Evolutionary conservation across 768 basidiomycete species (phyloP), one percentile per base, ranked within the genome.

Genomic region (Russula sp.): DNA sequence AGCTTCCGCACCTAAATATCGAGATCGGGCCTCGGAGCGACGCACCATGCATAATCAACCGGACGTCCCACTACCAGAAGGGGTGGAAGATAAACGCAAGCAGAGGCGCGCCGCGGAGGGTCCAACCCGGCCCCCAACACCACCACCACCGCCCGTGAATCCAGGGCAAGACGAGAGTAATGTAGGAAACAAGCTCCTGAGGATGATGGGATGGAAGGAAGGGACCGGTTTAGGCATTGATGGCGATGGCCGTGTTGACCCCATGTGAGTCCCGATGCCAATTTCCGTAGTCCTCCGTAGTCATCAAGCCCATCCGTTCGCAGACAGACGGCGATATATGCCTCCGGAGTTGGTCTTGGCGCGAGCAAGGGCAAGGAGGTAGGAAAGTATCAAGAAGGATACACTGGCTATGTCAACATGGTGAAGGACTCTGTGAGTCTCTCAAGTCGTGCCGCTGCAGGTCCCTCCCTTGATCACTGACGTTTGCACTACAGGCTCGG

Each of bases 131-230:
- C 82, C 87, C 3, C 77, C 87, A 2, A 75, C 80, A 1, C 84
- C 88, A 0, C 84, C 88, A 1, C 84, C 84, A 9, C 80, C 83
- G 6, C 78, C 84, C 3, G 69, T 86, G 4, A 84, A 87, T 68
- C 90, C 87, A 6, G 90, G 84, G 6, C 78, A 91, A 71, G 94
- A 98, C 69, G 84, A 87, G 55, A 85, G 70, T 47, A 98, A 98
- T 68, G 83, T 93, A 11, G 97, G 97, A 6, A 95, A 95, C 71
- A 94, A 92, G 71, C 73, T 99, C 61, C 74, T 98, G 66, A 92
- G 93, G 73, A 95, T 96, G 84, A 98, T 98, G 95, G 97, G 96
- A 0, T 98, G 95, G 95, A 90, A 82, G 66, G 89, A 89, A 69
- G 95, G 95, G 6, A 85, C 82, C 16, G 95, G 96, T 1, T 75